phyloP scores from a whole-genome alignment of 805 yeast genomes.

The Zygoascus tannicola region DNA sequence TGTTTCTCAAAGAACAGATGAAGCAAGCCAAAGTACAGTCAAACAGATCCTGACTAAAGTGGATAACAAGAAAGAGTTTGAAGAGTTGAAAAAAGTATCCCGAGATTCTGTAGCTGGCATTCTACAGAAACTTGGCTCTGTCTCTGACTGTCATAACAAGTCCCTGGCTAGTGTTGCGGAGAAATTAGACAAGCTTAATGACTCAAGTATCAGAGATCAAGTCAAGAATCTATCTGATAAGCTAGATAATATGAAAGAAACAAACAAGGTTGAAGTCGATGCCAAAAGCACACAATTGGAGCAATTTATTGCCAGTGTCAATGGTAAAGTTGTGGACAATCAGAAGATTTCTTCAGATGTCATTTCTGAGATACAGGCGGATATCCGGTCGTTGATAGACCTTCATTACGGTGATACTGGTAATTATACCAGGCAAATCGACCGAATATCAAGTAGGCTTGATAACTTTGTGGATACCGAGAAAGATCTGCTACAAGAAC shows the following conservation, averaged over 20 bases:
- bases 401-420: constrained; percentile 14
- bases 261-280: not conserved
- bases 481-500: not conserved
- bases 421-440: constrained; percentile 4
- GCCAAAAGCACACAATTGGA: not conserved
- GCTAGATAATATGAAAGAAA: not conserved
- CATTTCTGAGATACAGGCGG: constrained; percentile 13
- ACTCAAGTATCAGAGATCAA: not conserved
- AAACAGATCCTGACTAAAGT: no score
- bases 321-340: not conserved
- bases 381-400: constrained; percentile 16
- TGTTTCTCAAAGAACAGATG: no score
- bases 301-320: constrained; percentile 1
- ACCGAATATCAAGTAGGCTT: constrained; percentile 1
- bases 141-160: not conserved
- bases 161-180: not conserved
- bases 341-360: constrained; percentile 4
- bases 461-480: not conserved
- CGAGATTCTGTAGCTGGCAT: not conserved
- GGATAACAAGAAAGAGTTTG: no score
- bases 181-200: not conserved
- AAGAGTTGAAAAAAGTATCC: not conserved
- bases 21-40: no score
- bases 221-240: not conserved
- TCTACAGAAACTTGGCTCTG: not conserved